Base-by-base conservation (phyloP, 2,329 filamentous ascomycete species). In the Bipolaris cookei region DNA sequence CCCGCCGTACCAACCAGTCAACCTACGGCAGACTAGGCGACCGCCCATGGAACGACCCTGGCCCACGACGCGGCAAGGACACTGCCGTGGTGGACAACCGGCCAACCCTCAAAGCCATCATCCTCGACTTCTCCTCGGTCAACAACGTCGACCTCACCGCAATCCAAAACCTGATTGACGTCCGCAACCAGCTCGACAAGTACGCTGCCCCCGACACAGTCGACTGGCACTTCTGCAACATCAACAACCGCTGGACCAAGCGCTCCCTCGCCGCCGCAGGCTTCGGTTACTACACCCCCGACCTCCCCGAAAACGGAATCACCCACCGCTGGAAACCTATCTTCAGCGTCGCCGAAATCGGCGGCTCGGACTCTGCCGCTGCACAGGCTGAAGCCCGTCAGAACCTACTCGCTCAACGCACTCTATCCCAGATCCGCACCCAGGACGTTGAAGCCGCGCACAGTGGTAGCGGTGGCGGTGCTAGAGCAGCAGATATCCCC, bases 81-180 rank as follows among this genome's bases (percentile, higher is more conserved):
- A 58, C 59, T 8, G 60, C 74, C 66, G 7, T 78, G 75, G 37
- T 62, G 3, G 77, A 82, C 47, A 80, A 82, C 50, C 80, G 87
- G 13, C 90, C 92, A 1, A 90, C 86, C 0, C 84, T 97, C 51
- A 92, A 91, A 73, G 93, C 94, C 25, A 82, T 98, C 66, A 94
- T 98, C 58, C 85, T 99, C 20, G 95, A 99, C 76, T 96, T 98
- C 77, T 93, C 90, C 0, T 90, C 91, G 0, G 93, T 98, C 63
- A 97, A 97, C 79, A 92, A 97, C 66, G 89, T 97, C 52, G 95
- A 99, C 70, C 87, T 96, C 60, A 98, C 95, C 0, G 95, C 92
- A 0, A 86, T 97, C 2, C 95, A 99, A 78, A 89, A 92, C 69
- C 81, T 99, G 41, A 96, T 98, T 70, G 95, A 98, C 69, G 90